phyloP scores from a whole-genome alignment of 106 monocot species.

The Dendrobium officinale region DNA sequence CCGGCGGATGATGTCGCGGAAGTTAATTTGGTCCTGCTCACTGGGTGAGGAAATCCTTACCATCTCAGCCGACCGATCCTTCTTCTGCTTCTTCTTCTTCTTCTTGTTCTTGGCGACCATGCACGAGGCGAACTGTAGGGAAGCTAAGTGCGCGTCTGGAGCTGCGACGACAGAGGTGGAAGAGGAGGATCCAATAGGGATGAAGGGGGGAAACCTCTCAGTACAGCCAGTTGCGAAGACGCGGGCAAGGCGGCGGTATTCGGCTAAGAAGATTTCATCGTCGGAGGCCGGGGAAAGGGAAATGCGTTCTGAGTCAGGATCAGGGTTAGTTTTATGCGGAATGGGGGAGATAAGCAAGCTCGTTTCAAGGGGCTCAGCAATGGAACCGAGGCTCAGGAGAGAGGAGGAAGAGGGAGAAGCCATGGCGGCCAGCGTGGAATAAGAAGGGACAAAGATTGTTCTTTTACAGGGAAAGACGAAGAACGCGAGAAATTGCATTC shows the following conservation, averaged over 20 bases:
- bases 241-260: background rate
- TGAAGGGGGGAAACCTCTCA: background rate
- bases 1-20: constrained; percentile 2
- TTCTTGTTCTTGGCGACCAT: too few species aligned
- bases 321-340: background rate
- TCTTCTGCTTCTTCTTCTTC: background rate
- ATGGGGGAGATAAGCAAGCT: background rate
- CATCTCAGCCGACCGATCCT: background rate
- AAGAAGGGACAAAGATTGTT: too few species aligned
- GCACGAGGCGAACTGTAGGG: background rate
- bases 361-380: background rate
- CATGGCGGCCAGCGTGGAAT: background rate
- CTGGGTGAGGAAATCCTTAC: background rate
- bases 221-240: background rate
- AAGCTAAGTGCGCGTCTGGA: background rate
- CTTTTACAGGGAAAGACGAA: too few species aligned
- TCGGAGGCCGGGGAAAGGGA: background rate
- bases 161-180: background rate
- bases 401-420: background rate
- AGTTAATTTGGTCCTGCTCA: background rate
- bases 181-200: background rate
- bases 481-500: too few species aligned
- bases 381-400: background rate
- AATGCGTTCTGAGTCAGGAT: background rate
- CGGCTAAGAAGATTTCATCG: background rate